Percentiles rank a stretch among this genome's conserved stretches.
phyloP scores from a whole-genome alignment of 1,139 yeast genomes.

The Eremothecium sinecaudum region DNA sequence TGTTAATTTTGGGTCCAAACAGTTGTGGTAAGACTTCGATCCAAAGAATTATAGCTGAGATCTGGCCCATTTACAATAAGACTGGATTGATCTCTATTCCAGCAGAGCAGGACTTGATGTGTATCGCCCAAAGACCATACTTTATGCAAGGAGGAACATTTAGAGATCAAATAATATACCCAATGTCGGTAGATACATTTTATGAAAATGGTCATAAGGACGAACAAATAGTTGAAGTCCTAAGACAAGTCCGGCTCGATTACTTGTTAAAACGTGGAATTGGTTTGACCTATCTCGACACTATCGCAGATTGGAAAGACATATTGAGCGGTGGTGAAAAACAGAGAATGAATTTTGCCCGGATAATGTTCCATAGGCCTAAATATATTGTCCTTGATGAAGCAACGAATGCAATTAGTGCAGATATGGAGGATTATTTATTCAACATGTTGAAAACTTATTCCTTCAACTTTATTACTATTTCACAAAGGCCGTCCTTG shows the following conservation, averaged over 20 bases:
- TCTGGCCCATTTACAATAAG: constrained; percentile 76
- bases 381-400: constrained; percentile 81
- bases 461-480: constrained; percentile 70
- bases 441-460: constrained; percentile 66
- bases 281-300: constrained; percentile 35
- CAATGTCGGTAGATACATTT: constrained; percentile 72
- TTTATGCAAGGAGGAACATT: constrained; percentile 66
- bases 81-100: constrained; percentile 77
- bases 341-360: constrained; percentile 84
- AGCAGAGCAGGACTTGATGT: constrained; percentile 57
- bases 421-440: constrained; percentile 82
- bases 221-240: constrained; percentile 54
- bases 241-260: constrained; percentile 70
- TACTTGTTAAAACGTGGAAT: constrained; percentile 48
- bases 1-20: constrained; percentile 75
- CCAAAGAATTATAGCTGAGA: constrained; percentile 72
- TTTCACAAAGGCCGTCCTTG: constrained; percentile 77
- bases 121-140: constrained; percentile 76
- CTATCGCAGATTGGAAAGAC: constrained; percentile 73
- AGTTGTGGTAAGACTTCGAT: constrained; percentile 89
- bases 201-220: constrained; percentile 64
- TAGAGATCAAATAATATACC: constrained; percentile 82
- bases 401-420: constrained; percentile 86
- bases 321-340: constrained; percentile 92
- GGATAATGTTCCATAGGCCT: constrained; percentile 75